Percentiles rank a stretch among this genome's conserved stretches.
phyloP scores from a whole-genome alignment of 805 yeast species.

The Candida tibetensis region DNA sequence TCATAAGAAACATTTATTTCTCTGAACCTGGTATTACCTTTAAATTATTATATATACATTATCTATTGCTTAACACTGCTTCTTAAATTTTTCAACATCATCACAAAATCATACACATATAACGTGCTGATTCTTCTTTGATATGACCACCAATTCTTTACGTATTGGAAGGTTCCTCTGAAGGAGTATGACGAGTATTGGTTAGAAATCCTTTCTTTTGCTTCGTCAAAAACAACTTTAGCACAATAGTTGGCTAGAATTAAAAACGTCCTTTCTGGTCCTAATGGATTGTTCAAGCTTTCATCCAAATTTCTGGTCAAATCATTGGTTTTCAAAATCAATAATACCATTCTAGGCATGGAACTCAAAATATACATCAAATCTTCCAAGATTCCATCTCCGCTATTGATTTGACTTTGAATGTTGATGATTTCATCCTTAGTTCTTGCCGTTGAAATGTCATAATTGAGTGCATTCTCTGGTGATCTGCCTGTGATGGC shows the following conservation, averaged over 20 bases:
- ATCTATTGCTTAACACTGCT: no score
- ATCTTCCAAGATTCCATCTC: constrained; percentile 63
- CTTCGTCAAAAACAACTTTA: constrained; percentile 68
- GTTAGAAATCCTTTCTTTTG: constrained; percentile 37
- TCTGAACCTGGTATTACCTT: no score
- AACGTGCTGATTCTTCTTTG: constrained; percentile 31
- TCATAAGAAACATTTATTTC: no score
- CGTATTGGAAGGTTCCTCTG: constrained; percentile 13
- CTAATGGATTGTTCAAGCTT: constrained; percentile 72
- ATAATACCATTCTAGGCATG: constrained; percentile 81
- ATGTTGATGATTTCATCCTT: constrained; percentile 65
- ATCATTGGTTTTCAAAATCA: constrained; percentile 92
- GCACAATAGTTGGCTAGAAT: constrained; percentile 93
- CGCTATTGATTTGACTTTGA: constrained; percentile 56
- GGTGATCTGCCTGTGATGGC: constrained; percentile 95
- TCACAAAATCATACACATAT: constrained; percentile 30
- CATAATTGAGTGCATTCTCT: constrained; percentile 65
- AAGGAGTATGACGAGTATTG: constrained; percentile 18
- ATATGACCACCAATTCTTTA: constrained; percentile 33
- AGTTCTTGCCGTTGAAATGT: constrained; percentile 51
- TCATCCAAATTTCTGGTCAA: constrained; percentile 88
- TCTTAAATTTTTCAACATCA: constrained; percentile 16
- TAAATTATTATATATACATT: no score
- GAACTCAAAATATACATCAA: constrained; percentile 75
- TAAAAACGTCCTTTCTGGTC: constrained; percentile 82